These are phyloP conservation scores for Fusarium nanum DNA, from an alignment of 2,329 filamentous ascomycete genomes.

Conservation along the genomic window DNA sequence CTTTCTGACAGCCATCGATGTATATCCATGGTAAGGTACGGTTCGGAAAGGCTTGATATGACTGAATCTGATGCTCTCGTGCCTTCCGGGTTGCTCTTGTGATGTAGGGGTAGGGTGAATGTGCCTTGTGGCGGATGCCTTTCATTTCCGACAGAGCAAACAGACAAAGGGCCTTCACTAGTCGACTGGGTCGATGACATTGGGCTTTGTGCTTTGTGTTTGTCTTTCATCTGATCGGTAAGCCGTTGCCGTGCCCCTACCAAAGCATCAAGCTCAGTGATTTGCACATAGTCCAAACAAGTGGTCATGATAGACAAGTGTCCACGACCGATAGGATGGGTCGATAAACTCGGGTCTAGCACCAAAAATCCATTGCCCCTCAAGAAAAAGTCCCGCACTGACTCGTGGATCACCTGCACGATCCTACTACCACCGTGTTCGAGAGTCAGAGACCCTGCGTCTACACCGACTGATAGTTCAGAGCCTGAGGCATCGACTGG, in stretches of 20 bases:
- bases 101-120: no score
- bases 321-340: background rate
- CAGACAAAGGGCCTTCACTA: background rate
- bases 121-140: background rate
- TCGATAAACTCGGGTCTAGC: background rate
- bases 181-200: background rate
- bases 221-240: background rate
- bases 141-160: background rate
- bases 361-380: background rate
- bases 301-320: conserved; percentile 11
- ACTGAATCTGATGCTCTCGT: background rate
- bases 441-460: conserved; percentile 21
- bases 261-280: conserved; percentile 16
- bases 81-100: no score
- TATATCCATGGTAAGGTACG: background rate
- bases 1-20: background rate
- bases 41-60: no score
- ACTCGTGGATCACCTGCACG: conserved; percentile 25
- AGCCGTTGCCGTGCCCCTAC: background rate
- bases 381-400: conserved; percentile 21
- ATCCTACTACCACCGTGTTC: conserved; percentile 22
- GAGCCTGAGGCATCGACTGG: background rate
- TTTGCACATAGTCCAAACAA: conserved; percentile 20
- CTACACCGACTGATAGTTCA: background rate
- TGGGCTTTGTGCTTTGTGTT: background rate